Evolutionary conservation across 2,329 filamentous ascomycete genomes (phyloP).

Genomic region (Orbilia javanica): DNA sequence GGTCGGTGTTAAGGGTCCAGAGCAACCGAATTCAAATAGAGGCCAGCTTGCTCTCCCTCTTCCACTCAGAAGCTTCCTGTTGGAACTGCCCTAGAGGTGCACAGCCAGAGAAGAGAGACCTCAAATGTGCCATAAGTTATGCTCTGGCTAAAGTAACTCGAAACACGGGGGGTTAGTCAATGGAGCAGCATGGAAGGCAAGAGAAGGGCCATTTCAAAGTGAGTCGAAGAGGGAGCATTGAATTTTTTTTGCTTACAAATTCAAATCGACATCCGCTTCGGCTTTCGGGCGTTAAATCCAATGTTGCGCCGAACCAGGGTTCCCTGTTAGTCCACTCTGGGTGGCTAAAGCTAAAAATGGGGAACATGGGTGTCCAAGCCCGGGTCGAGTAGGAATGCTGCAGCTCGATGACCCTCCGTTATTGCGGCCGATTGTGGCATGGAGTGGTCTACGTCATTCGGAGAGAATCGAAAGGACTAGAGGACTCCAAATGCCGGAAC

Average conservation of each 20-base stretch:
- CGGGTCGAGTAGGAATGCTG: constrained; percentile 28
- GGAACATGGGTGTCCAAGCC: constrained; percentile 29
- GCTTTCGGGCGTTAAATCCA: constrained; percentile 59
- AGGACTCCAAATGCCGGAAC: constrained; percentile 2
- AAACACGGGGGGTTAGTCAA: constrained; percentile 52
- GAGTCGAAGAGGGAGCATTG: constrained; percentile 27
- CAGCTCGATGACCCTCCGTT: constrained; percentile 10
- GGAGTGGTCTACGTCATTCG: constrained; percentile 38
- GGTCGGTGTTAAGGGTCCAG: constrained; percentile 45
- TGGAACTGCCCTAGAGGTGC: constrained; percentile 6
- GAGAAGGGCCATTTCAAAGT: constrained; percentile 23
- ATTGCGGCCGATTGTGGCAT: constrained; percentile 16
- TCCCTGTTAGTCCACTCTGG: constrained; percentile 30
- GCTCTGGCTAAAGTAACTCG: constrained; percentile 57
- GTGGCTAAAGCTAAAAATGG: constrained; percentile 46
- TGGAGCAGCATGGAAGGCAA: constrained; percentile 50
- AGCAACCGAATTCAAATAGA: constrained; percentile 47
- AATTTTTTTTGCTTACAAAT: constrained; percentile 51
- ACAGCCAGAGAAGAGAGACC: neutral
- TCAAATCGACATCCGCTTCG: constrained; percentile 49
- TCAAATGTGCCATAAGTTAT: constrained; percentile 12
- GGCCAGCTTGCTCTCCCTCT: constrained; percentile 16
- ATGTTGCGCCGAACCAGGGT: constrained; percentile 53
- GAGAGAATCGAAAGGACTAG: neutral
- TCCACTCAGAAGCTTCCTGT: neutral